A percentile compares a stretch with the other conserved stretches of the same genome.
phyloP scores from a whole-genome alignment of 441 rosid species.

The Erodium trifolium region DNA sequence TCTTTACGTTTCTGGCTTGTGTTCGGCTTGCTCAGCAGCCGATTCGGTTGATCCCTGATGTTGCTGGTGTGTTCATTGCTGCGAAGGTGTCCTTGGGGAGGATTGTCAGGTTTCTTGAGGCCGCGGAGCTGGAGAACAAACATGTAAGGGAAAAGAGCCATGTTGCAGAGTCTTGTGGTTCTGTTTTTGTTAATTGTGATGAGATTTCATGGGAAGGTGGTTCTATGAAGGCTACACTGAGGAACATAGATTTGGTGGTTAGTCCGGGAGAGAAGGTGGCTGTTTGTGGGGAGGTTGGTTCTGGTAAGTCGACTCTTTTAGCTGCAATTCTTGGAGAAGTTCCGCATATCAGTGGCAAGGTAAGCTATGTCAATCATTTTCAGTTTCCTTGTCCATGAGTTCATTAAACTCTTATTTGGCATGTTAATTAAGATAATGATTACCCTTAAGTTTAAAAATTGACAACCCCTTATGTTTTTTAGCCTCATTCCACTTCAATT shows the following conservation, averaged over 20 bases:
- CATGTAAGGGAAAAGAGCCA: conserved; percentile 2
- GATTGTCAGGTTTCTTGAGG: conserved; percentile 34
- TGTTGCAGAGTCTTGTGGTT: background rate
- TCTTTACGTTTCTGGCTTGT: conserved; percentile 43
- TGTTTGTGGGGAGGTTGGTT: conserved; percentile 47
- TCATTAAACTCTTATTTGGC: too few relatives aligned
- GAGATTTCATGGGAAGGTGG: conserved; percentile 36
- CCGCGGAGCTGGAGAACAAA: conserved; percentile 32
- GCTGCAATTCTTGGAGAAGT: conserved; percentile 41
- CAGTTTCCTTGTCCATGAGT: background rate
- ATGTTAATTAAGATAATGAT: too few relatives aligned
- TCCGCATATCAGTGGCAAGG: conserved; percentile 32
- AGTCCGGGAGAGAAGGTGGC: conserved; percentile 39
- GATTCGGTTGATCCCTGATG: conserved; percentile 37
- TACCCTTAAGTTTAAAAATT: too few relatives aligned
- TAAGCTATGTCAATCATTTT: conserved; percentile 16
- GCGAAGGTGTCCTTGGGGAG: conserved; percentile 38
- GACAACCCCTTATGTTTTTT: too few relatives aligned
- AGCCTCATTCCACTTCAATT: too few relatives aligned
- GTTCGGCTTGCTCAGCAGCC: conserved; percentile 39
- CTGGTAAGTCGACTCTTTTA: conserved; percentile 54
- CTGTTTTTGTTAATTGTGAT: conserved; percentile 22
- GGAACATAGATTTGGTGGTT: conserved; percentile 28
- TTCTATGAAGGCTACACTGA: conserved; percentile 24
- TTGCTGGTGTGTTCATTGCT: conserved; percentile 28